Conservation (phyloP, 1,139 yeast genomes). For the Nadsonia starkeyi-henricii region DNA sequence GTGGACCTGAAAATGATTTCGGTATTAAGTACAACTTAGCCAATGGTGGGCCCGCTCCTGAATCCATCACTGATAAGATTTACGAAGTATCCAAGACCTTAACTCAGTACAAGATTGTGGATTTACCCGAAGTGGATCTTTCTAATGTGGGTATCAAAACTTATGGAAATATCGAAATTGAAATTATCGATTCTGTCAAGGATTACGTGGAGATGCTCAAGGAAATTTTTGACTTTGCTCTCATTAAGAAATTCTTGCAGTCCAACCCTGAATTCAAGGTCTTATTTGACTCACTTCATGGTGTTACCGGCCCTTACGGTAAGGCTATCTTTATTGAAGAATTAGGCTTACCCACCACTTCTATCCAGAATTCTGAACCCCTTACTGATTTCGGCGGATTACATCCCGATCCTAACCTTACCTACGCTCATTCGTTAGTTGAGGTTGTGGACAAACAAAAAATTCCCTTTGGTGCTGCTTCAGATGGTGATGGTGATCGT, state of each 20-base stretch:
- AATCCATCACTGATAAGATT: slow-evolving; percentile 77
- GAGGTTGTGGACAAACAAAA: slow-evolving; percentile 64
- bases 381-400: slow-evolving; percentile 90
- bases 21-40: slow-evolving; percentile 93
- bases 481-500: slow-evolving; percentile 98
- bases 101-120: slow-evolving; percentile 41
- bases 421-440: slow-evolving; percentile 83
- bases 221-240: slow-evolving; percentile 74
- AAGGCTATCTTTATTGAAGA: slow-evolving; percentile 70
- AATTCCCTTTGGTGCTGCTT: slow-evolving; percentile 93
- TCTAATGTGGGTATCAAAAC: slow-evolving; percentile 37
- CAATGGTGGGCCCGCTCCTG: slow-evolving; percentile 99
- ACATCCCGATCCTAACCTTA: slow-evolving; percentile 95
- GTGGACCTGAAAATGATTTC: slow-evolving; percentile 84
- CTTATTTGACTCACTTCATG: slow-evolving; percentile 82
- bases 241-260: slow-evolving; percentile 59
- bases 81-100: slow-evolving; percentile 54
- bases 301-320: slow-evolving; percentile 97
- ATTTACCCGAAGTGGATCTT: slow-evolving; percentile 50
- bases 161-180: slow-evolving; percentile 44
- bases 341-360: slow-evolving; percentile 55
- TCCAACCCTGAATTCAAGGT: slow-evolving; percentile 48
- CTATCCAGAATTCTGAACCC: slow-evolving; percentile 70
- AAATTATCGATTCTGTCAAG: slow-evolving; percentile 67
- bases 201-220: slow-evolving; percentile 72